A percentile compares a stretch with the other conserved stretches of the same genome.
Conservation (phyloP, 352 stramenopile species). For the Phytophthora sojae region DNA sequence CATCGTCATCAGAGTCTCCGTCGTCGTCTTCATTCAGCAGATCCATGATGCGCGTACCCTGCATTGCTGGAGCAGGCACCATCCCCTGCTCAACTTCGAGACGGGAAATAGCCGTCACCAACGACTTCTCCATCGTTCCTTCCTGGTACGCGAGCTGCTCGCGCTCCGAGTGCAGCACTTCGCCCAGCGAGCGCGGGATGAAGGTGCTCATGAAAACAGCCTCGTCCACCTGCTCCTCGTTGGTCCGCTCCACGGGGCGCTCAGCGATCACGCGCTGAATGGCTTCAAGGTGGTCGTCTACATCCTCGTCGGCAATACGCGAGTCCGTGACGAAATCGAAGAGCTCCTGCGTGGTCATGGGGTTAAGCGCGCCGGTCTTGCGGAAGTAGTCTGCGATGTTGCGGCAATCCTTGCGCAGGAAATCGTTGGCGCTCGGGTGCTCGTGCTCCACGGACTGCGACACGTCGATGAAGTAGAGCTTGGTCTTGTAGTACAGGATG, state of each 20-base stretch:
- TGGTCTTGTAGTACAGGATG: conserved; percentile 97
- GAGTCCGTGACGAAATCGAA: conserved; percentile 97
- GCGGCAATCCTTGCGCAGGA: conserved; percentile 97
- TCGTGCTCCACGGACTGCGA: conserved; percentile 98
- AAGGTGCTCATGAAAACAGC: conserved; percentile 95
- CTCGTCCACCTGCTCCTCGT: conserved; percentile 92
- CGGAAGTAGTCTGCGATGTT: conserved; percentile 98
- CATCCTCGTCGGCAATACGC: conserved; percentile 68
- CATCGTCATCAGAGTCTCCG: conserved; percentile 63
- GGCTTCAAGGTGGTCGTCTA: conserved; percentile 89
- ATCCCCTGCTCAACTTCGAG: conserved; percentile 59
- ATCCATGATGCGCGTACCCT: conserved; percentile 74
- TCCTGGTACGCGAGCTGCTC: conserved; percentile 89
- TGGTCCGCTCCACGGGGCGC: conserved; percentile 61
- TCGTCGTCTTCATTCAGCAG: conserved; percentile 69
- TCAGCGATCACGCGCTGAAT: conserved; percentile 92
- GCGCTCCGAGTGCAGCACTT: conserved; percentile 91
- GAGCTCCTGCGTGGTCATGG: conserved; percentile 95
- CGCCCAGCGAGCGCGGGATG: conserved; percentile 95
- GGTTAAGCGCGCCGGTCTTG: conserved; percentile 89
- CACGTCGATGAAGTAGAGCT: conserved; percentile 99
- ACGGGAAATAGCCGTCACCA: conserved; percentile 80
- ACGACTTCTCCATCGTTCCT: conserved; percentile 86
- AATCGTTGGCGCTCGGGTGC: conserved; percentile 97
- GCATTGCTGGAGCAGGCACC: conserved; percentile 25